Conservation (phyloP, 441 rosid species). For the Populus trichocarpa region DNA sequence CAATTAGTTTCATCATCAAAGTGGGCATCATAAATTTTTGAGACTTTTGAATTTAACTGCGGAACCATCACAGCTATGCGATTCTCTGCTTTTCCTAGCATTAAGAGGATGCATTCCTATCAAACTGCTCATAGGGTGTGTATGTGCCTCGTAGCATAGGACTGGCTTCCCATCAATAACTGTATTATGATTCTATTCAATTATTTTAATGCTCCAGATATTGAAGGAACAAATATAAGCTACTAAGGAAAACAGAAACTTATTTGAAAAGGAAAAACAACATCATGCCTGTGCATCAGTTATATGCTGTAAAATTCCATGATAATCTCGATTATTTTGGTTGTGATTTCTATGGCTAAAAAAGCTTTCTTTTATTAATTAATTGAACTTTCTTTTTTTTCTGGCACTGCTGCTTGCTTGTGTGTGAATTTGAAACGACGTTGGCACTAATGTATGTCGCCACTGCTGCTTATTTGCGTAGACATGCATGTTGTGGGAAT, state of each 20-base stretch:
- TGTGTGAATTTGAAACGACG: background rate
- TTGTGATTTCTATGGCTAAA: too few species aligned
- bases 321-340: background rate
- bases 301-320: conserved; percentile 35
- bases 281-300: conserved; percentile 63
- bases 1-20: too few species aligned
- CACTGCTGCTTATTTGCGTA: background rate
- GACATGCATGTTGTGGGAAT: background rate
- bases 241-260: background rate
- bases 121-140: background rate
- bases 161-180: background rate
- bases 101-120: too few species aligned
- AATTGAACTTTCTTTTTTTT: too few species aligned
- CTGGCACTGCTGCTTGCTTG: background rate
- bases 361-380: too few species aligned
- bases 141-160: background rate
- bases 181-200: background rate
- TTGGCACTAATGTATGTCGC: background rate
- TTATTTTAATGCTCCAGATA: background rate
- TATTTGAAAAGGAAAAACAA: background rate
- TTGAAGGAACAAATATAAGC: background rate
- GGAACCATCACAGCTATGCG: too few species aligned
- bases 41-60: conserved; percentile 12
- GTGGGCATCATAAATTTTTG: too few species aligned
- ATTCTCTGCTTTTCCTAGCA: background rate